Conservation (phyloP, 768 basidiomycete species). For the Mycena latifolia region DNA sequence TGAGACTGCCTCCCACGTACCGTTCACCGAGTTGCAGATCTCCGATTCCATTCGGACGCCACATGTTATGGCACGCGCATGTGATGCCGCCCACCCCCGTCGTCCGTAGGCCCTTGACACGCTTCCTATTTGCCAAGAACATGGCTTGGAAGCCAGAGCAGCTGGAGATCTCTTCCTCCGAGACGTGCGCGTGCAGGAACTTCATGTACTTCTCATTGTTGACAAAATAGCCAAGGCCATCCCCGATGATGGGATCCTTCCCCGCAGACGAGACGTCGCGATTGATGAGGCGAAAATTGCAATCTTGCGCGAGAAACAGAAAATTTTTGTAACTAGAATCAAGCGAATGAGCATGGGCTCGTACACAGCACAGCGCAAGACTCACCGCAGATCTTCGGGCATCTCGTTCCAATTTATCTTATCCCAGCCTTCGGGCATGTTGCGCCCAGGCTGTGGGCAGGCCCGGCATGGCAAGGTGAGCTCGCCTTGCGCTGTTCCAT, state of each 20-base stretch:
- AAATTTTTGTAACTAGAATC: constrained; percentile 1
- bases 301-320: constrained; percentile 13
- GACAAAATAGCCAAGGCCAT: constrained; percentile 5
- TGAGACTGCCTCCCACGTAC: not conserved
- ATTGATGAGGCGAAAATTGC: constrained; percentile 9
- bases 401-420: not conserved
- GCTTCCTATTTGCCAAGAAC: constrained; percentile 19
- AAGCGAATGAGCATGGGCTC: not conserved
- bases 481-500: not conserved
- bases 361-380: not conserved
- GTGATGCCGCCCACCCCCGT: constrained; percentile 27
- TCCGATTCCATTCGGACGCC: constrained; percentile 29
- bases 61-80: constrained; percentile 32
- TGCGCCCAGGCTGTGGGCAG: not conserved
- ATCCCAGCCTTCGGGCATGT: not conserved
- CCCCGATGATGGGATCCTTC: constrained; percentile 2
- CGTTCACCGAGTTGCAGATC: constrained; percentile 34
- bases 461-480: not conserved
- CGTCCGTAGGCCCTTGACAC: constrained; percentile 8
- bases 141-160: constrained; percentile 20
- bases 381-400: not conserved
- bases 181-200: not conserved
- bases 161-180: constrained; percentile 13
- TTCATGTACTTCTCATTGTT: constrained; percentile 1
- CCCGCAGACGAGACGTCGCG: not conserved